Evolutionary conservation across 192 early-diverging fungal genomes (phyloP), one percentile per base, ranked within the genome.

Genomic region (Backusella liffmaniae): DNA sequence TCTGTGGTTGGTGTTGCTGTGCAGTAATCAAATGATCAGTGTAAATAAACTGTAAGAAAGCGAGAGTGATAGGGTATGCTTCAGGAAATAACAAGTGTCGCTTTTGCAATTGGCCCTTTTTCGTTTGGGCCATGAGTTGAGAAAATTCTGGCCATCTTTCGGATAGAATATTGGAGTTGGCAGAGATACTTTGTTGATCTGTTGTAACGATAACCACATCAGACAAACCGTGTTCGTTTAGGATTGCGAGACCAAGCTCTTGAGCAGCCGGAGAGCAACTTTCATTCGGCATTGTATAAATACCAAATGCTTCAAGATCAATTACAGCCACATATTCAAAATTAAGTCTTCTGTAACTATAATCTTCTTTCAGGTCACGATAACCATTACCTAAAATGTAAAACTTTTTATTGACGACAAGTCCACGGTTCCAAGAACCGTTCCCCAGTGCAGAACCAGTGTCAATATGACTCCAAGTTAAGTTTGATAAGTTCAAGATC

Each of bases 371-470:
- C 62, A 93, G 83, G 46, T 87, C 88, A n/a, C 91, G 86, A 26
- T 86, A 78, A 29, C 84, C 86, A 71, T 95, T 86, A 42, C 93
- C 93, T 76, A 95, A 89, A 34, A 93, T 85, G n/a, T 91, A 84
- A 74, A 90, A 88, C 30, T 88, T 88, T 68, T 90, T 91, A 46
- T 77, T 78, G 12, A 88, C 87, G 18, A 95, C 74, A 9, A 93
- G 66, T 7, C 92, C 92, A 73, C 91, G 83, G 80, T 95, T 95
- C 93, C 93, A 95, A 46, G 91, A 93, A 18, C 93, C 93, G 10
- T 86, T 79, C 29, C 84, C 82, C 72, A 95, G 89, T 37, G 86
- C 82, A 5, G 90, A 84, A 7, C 92, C 92, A 56, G 91, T 92
- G 62, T 85, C 83, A 42, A 95, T 86, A 5, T 88, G 88, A 35